Base-by-base conservation (phyloP, 176 grass and related monocot species). In the Triticum timopheevii region DNA sequence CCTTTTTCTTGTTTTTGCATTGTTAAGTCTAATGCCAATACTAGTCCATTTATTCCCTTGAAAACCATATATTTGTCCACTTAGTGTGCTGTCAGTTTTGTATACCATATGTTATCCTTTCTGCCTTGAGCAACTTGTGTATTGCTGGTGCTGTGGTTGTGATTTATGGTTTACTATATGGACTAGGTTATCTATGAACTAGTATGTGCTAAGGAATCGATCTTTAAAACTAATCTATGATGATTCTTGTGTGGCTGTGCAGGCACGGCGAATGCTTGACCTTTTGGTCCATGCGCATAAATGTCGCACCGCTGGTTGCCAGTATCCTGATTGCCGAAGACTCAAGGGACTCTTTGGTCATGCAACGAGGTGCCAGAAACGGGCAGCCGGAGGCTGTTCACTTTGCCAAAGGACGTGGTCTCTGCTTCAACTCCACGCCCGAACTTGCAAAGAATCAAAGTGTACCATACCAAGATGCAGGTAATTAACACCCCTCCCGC, bases 381-480 rank as follows among this genome's bases (percentile, higher is more conserved):
- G 89, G 42, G 28, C 35, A 79, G 67, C 81, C 28, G 89, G 90
- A 83, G 92, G 93, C 38, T 93, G 91, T 82, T 31, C 16, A 75
- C 33, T 23, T 17, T 95, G 94, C 25, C 58, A 78, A 61, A 89
- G 64, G 78, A 78, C 93, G 65, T 95, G 94, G 84, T 13, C 28
- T 40, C 31, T 95, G 10, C 80, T 95, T 58, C 92, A 47, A 3
- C 17, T 94, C 16, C 96, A 98, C 79, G 78, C 88, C 16, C 92
- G 82, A 54, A 79, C 64, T 81, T 98, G 96, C 69, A 95, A 92
- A 87, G 84, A 95, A 45, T 62, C 92, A 44, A 71, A 92, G 2
- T 98, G 93, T 61, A 77, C 10, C 31, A 24, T 98, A 3, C 96
- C 96, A 6, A 94, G 96, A 30, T 98, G 96, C 93, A 92, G 90